Evolutionary conservation across 768 basidiomycete genomes (phyloP).

Genomic region (Trametes gibbosa): DNA sequence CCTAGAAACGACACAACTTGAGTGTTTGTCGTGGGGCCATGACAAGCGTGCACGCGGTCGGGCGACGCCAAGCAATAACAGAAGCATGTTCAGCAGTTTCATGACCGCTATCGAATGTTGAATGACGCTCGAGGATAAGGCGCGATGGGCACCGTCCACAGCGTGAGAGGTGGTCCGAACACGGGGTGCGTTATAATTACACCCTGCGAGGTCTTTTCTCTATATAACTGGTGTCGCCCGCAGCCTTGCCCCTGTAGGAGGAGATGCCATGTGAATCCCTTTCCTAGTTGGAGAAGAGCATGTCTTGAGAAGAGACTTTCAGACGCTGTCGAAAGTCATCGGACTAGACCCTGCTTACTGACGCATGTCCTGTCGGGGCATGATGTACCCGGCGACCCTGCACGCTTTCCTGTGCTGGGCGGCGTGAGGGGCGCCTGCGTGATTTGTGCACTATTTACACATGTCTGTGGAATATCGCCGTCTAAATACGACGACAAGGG

Average conservation of each 20-base stretch:
- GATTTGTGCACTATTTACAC: neutral
- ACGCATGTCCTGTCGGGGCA: neutral
- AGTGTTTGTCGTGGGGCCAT: neutral
- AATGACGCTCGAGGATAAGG: neutral
- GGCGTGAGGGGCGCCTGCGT: neutral
- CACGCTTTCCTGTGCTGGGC: neutral
- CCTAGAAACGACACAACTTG: neutral
- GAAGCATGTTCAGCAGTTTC: neutral
- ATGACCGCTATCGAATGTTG: neutral
- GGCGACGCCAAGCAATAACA: neutral
- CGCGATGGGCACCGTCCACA: neutral
- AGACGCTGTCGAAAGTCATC: slow-evolving; percentile 6
- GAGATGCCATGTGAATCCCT: slow-evolving; percentile 8
- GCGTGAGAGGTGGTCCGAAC: neutral
- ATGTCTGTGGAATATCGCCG: neutral
- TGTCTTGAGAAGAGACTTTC: slow-evolving; percentile 7
- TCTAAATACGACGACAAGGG: neutral
- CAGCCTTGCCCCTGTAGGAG: neutral
- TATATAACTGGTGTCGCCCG: neutral
- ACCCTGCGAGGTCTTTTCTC: neutral
- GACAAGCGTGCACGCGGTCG: neutral
- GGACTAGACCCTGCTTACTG: neutral
- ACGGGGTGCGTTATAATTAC: slow-evolving; percentile 4
- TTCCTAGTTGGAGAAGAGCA: neutral
- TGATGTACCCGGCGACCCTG: neutral